Evolutionary conservation across 768 basidiomycete species (phyloP).

Genomic region (Sporobolomyces roseus): DNA sequence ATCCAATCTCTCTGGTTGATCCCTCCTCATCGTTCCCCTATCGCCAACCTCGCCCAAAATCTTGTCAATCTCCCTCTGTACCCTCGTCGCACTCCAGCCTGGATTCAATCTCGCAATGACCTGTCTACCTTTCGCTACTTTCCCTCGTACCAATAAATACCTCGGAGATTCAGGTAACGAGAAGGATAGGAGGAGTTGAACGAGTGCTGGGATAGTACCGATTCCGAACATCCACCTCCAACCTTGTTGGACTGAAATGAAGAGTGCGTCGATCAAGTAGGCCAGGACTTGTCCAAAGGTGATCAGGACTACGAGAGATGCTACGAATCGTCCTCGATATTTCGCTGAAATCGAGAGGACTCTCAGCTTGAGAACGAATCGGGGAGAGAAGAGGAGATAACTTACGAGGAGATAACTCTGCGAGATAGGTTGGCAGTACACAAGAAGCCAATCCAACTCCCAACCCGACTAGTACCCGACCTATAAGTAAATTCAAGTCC

Average conservation of each 20-base stretch:
- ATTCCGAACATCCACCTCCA: constrained; percentile 38
- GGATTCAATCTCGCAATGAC: constrained; percentile 16
- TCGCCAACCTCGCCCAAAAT: constrained; percentile 10
- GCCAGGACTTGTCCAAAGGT: constrained; percentile 36
- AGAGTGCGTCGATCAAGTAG: constrained; percentile 31
- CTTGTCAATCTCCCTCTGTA: constrained; percentile 21
- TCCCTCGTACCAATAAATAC: neutral
- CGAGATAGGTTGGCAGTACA: constrained; percentile 35
- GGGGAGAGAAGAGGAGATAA: neutral
- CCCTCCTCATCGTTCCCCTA: neutral
- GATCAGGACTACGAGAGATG: constrained; percentile 31
- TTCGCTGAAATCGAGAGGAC: constrained; percentile 11
- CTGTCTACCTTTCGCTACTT: constrained; percentile 8
- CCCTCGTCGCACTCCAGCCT: neutral
- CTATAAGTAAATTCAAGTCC: neutral
- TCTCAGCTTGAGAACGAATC: neutral
- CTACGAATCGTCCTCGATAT: constrained; percentile 35
- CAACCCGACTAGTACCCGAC: constrained; percentile 28
- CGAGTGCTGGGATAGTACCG: constrained; percentile 25
- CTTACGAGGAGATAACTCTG: constrained; percentile 34
- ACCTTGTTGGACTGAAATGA: neutral
- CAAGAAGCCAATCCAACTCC: constrained; percentile 32
- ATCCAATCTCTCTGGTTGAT: neutral
- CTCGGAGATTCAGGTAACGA: constrained; percentile 36
- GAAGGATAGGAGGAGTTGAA: constrained; percentile 33